Evolutionary conservation across 768 basidiomycete species (phyloP), one percentile per base, ranked within the genome.

Genomic region (Coprinellus aureogranulatus): DNA sequence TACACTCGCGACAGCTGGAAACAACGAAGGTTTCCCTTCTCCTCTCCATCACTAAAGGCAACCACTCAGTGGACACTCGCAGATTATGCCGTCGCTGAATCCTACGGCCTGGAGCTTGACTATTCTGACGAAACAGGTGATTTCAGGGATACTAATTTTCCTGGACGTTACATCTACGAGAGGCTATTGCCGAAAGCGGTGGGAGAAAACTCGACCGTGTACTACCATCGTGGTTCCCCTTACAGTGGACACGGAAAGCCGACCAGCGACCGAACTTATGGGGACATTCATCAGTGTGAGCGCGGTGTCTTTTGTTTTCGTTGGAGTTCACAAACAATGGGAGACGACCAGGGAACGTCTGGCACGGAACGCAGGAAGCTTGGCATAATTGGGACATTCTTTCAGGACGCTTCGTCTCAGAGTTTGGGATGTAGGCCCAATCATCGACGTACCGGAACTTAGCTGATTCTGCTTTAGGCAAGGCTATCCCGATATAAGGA

Each of bases 361-460:
- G 94, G 94, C 94, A 96, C 67, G 94, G 91, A 20, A 79, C 90
- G 2, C 93, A 98, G 68, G 89, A 94, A 65, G 85, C 92, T 0
- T 98, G 94, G 91, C 85, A 90, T 61, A 91, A 95, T 58, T 98
- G 94, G 93, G 92, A 96, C 65, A 84, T 83, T 48, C 80, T 98
- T 16, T 79, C 90, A 0, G 94, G 94, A 40, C 85, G 96, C 34
- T 98, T 98, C 72, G 91, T 98, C 26, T 94, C 91, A 6, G 94
- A 97, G 69, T 96, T 96, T 62, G 94, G 94, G 62, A 95, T 95
- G 92, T 89, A 66, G 58, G 83, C 37, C 20, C 46, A 26, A 16
- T 20, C 25, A 12, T 5, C 27, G 20, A 9, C 22, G 30, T 14
- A 54, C 23, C 10, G 34, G 34, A 6, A 14, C 34, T 25, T 10